Conservation (phyloP, 1,284 basidiomycete species). For the Mycena citricolor region DNA sequence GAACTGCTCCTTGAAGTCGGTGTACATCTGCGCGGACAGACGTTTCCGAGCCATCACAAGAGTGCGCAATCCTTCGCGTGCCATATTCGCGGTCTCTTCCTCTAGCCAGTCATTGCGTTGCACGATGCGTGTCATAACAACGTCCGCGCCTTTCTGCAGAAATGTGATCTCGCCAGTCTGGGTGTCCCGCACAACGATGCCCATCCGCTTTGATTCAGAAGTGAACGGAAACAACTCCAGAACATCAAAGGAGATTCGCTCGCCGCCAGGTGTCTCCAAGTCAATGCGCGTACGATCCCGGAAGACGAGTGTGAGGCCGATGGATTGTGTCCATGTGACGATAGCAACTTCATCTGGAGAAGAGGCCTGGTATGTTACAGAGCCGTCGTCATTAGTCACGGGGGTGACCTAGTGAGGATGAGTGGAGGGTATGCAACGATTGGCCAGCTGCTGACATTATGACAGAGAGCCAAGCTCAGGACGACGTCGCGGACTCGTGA, state of each 20-base stretch:
- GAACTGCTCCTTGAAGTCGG: conserved; percentile 75
- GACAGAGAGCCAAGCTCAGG: conserved; percentile 90
- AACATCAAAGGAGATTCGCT: conserved; percentile 75
- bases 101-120: conserved; percentile 99
- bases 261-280: conserved; percentile 67
- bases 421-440: not conserved
- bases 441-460: conserved; percentile 70
- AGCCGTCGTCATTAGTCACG: conserved; percentile 90
- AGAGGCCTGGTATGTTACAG: conserved; percentile 95
- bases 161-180: conserved; percentile 81
- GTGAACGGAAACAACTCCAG: conserved; percentile 98
- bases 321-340: conserved; percentile 96
- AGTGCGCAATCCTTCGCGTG: conserved; percentile 92
- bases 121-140: conserved; percentile 94
- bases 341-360: conserved; percentile 99
- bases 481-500: conserved; percentile 94
- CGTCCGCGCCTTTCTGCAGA: conserved; percentile 96
- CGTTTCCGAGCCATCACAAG: conserved; percentile 88
- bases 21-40: conserved; percentile 69
- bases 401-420: conserved; percentile 80
- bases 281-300: conserved; percentile 89
- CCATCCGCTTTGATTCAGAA: conserved; percentile 98
- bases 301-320: conserved; percentile 85
- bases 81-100: conserved; percentile 99
- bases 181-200: conserved; percentile 87